Evolutionary conservation across 331 rosid species (phyloP).

Genomic region (Dryas integrifolia): DNA sequence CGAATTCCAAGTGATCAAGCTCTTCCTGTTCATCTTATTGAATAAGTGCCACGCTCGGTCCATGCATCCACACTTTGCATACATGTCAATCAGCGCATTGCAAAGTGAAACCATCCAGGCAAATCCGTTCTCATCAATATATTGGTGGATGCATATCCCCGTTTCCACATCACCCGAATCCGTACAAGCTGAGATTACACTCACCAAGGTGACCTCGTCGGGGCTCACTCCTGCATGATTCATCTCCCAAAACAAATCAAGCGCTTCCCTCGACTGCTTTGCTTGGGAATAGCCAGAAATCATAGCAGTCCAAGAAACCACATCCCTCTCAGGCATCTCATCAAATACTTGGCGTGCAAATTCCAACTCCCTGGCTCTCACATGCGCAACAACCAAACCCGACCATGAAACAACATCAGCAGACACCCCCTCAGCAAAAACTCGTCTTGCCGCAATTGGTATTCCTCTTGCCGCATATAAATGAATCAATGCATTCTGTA

Average conservation of each 20-base stretch:
- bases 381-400: conserved; percentile 61
- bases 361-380: conserved; percentile 55
- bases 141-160: conserved; percentile 51
- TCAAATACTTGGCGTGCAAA: conserved; percentile 51
- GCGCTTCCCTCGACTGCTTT: conserved; percentile 42
- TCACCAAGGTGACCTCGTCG: conserved; percentile 68
- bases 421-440: conserved; percentile 42
- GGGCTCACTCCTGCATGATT: conserved; percentile 44
- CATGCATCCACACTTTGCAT: conserved; percentile 45
- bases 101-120: conserved; percentile 58
- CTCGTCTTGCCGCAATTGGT: conserved; percentile 35
- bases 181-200: conserved; percentile 64
- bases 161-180: conserved; percentile 49
- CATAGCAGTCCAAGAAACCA: conserved; percentile 75
- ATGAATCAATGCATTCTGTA: conserved; percentile 54
- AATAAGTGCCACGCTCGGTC: conserved; percentile 53
- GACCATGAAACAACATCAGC: conserved; percentile 66
- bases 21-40: conserved; percentile 40
- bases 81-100: conserved; percentile 50
- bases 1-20: conserved; percentile 67
- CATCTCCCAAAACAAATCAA: conserved; percentile 61
- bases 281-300: conserved; percentile 57
- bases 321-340: conserved; percentile 71
- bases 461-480: conserved; percentile 47
- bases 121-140: conserved; percentile 49